Conservation (phyloP, 768 basidiomycete genomes). For the Cytidiella melzeri region DNA sequence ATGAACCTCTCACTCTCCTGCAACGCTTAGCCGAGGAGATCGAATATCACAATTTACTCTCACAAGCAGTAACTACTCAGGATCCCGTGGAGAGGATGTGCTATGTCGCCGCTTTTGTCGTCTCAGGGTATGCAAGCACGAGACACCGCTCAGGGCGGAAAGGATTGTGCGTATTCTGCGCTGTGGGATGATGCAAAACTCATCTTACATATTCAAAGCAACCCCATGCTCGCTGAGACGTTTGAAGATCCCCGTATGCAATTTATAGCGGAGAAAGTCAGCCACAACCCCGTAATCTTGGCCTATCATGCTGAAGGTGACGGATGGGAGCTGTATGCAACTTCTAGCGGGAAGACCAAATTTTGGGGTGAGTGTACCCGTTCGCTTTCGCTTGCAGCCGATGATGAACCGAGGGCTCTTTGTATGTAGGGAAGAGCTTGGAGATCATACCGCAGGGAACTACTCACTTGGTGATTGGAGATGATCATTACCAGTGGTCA, state of each 20-base stretch:
- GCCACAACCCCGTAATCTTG: constrained; percentile 77
- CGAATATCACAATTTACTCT: constrained; percentile 69
- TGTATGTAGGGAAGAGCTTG: constrained; percentile 67
- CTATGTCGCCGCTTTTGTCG: constrained; percentile 78
- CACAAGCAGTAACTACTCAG: constrained; percentile 49
- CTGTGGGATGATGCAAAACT: too few relatives aligned
- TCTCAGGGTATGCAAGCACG: constrained; percentile 80
- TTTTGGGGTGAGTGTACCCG: constrained; percentile 69
- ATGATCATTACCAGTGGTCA: constrained; percentile 70
- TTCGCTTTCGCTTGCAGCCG: constrained; percentile 8
- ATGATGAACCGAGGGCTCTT: constrained; percentile 16
- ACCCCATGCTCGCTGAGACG: constrained; percentile 85
- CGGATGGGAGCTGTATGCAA: constrained; percentile 70
- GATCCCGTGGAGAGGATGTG: constrained; percentile 67
- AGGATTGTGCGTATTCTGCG: constrained; percentile 60
- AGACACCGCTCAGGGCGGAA: constrained; percentile 77
- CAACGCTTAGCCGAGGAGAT: constrained; percentile 81
- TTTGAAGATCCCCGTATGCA: constrained; percentile 79
- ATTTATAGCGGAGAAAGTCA: constrained; percentile 84
- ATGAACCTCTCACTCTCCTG: constrained; percentile 79
- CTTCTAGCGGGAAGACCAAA: constrained; percentile 79
- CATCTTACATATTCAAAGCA: constrained; percentile 37
- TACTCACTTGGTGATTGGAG: constrained; percentile 58
- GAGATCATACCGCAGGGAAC: constrained; percentile 80
- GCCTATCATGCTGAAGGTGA: constrained; percentile 81